Evolutionary conservation across 257 asterid species (phyloP).

Genomic region (Solanum gracilifrons): DNA sequence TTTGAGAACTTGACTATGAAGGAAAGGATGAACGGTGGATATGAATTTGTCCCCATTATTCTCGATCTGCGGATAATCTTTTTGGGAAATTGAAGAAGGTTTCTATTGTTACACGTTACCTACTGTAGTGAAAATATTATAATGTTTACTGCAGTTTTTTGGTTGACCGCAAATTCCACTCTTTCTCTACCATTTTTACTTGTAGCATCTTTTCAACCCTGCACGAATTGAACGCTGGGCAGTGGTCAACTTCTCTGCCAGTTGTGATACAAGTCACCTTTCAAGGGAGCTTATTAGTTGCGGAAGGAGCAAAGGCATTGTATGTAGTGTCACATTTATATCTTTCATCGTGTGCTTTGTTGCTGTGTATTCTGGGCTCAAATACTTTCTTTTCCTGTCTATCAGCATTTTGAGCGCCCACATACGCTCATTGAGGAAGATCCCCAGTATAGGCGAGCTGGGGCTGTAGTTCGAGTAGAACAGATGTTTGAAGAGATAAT

Average conservation of each 20-base stretch:
- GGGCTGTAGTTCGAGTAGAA: conserved; percentile 72
- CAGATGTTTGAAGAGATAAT: conserved; percentile 65
- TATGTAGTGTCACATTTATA: conserved; percentile 22
- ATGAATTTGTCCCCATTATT: background rate
- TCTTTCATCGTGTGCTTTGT: background rate
- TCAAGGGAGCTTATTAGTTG: conserved; percentile 78
- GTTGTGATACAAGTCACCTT: conserved; percentile 64
- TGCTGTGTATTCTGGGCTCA: background rate
- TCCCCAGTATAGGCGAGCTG: conserved; percentile 36
- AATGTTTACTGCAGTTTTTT: background rate
- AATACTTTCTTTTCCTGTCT: conserved; percentile 10
- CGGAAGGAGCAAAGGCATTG: conserved; percentile 87
- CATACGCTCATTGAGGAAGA: conserved; percentile 81
- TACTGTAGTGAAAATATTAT: background rate
- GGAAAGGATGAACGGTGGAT: background rate
- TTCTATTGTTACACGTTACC: background rate
- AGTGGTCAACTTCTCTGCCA: conserved; percentile 76
- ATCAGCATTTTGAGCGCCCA: conserved; percentile 77
- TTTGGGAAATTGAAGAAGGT: background rate
- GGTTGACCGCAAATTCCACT: background rate
- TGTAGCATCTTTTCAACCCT: conserved; percentile 60
- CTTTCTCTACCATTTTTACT: conserved; percentile 1
- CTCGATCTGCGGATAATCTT: background rate
- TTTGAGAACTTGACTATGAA: background rate
- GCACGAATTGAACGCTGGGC: conserved; percentile 60